phyloP scores from a whole-genome alignment of 345 rosid species.

The Salix dunnii region DNA sequence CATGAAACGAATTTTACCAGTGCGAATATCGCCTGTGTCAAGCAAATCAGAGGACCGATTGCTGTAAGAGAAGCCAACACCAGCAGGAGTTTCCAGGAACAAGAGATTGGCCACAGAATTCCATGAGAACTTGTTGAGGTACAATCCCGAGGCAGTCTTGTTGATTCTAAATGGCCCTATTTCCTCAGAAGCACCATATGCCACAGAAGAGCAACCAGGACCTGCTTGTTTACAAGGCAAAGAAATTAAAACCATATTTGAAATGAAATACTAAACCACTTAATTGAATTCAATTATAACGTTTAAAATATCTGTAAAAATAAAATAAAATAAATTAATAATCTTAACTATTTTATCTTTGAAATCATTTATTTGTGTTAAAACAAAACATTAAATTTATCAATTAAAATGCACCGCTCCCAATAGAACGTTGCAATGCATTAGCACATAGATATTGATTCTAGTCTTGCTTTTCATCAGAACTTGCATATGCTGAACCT shows the following conservation, averaged over 20 bases:
- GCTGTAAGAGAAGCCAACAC: slow-evolving; percentile 95
- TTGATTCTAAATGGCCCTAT: slow-evolving; percentile 90
- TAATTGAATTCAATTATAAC: no score
- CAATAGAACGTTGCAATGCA: slow-evolving; percentile 28
- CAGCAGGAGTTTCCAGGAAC: slow-evolving; percentile 95
- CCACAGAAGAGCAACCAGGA: slow-evolving; percentile 98
- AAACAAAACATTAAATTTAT: not conserved
- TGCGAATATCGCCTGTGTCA: slow-evolving; percentile 76
- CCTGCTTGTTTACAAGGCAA: slow-evolving; percentile 34
- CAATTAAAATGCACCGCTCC: not conserved
- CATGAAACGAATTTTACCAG: slow-evolving; percentile 42
- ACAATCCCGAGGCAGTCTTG: slow-evolving; percentile 72
- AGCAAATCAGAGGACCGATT: slow-evolving; percentile 77
- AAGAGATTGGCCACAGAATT: slow-evolving; percentile 78
- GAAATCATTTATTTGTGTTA: no score
- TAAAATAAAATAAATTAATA: no score
- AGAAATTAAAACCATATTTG: not conserved
- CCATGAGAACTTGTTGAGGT: slow-evolving; percentile 90
- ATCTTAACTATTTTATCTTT: no score
- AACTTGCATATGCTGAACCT: slow-evolving; percentile 80
- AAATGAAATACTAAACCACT: no score
- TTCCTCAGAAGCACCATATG: slow-evolving; percentile 98
- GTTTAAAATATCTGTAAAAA: no score
- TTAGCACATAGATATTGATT: not conserved
- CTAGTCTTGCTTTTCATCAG: slow-evolving; percentile 65